Base-by-base conservation (phyloP, 73 alveolate genomes). In the Symbiodinium natans region DNA sequence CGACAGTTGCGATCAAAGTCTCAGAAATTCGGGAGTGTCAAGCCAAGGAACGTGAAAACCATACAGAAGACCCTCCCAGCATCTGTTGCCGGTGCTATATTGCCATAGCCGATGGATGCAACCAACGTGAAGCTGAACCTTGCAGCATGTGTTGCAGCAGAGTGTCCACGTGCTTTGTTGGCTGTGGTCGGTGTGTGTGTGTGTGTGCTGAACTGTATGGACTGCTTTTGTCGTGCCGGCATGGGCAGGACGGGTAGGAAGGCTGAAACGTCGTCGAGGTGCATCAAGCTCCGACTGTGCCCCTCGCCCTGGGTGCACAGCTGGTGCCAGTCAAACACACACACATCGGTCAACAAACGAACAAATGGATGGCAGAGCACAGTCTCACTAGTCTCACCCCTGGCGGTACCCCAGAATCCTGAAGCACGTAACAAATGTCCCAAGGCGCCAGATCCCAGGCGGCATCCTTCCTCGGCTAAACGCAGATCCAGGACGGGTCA, bases 41-140 rank as follows among this genome's bases (percentile, higher is more conserved):
- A 8, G 42, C 68, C 41, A 43, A 88, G 95, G 23, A n/a, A 42
- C 95, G 95, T 88, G 73, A 88, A 88, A 27, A 63, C 0, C 71
- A 88, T 88, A 25, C 95, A 88, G 33, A 88, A 88, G 46, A 88
- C n/a, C 41, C 46, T 52, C 33, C 86, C 85, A 8, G 39, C 41
- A 36, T 68, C 56, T 6, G 86, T 59, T 43, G 21, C 36, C 33
- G 95, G 95, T 2, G 41, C 5, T 41, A 88, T 33, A 43, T 88
- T 83, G 41, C 95, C 95, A 21, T 88, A 88, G 40, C 95, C 95
- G n/a, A 88, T 88, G 74, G 95, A 88, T 10, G 95, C 95, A 2
- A 88, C 95, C 27, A 68, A 39, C 21, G 95, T 88, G 86, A 88
- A 88, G 71, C 95, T 88, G 43, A n/a, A 88, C 95, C 95, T 88